Evolutionary conservation across 2,329 filamentous ascomycete genomes (phyloP), one percentile per base, ranked within the genome.

Genomic region (Aspergillus bombycis): DNA sequence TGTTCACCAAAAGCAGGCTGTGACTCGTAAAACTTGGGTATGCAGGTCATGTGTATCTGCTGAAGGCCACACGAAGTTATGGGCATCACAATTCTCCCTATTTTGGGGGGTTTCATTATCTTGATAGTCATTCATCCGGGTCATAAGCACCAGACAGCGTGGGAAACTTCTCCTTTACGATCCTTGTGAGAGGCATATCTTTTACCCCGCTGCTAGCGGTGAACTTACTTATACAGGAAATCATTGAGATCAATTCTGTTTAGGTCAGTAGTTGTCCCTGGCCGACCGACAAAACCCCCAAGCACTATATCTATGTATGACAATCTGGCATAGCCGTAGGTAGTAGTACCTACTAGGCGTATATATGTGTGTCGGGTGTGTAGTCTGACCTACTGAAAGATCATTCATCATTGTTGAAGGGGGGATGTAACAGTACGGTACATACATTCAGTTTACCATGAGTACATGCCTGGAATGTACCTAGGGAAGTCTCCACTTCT

Each of bases 191-290:
- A 50, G 21, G 28, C 7, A 34, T 19, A 32, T 9, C 21, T 32
- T 52, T 34, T 30, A 52, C 48, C 48, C 48, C 48, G 48, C 48
- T 52, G 48, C 48, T 32, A 52, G 28, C 48, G 28, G 48, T 52
- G 48, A 32, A n/a, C 48, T 52, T 30, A 50, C 46, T 50, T 34
- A n/a, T 34, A 21, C 4, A 11, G 48, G 28, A 32, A 14, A 30
- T 46, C 26, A 32, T 12, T n/a, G 21, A 34, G 28, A n/a, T 12
- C 9, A n/a, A 12, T 14, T 30, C 19, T 32, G 28, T n/a, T 34
- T 52, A 12, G 48, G 48, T 7, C 12, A 41, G 14, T 36, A 41
- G 38, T 3, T 9, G 38, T 19, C 16, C 19, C 19, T 41, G 38
- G 10, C 16, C 19, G 38, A 41, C n/a, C 38, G 19, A n/a, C 19